A percentile compares a stretch with the other conserved stretches of the same genome.
Conservation (phyloP, 108 stramenopile species). For the Chaetoceros muelleri region DNA sequence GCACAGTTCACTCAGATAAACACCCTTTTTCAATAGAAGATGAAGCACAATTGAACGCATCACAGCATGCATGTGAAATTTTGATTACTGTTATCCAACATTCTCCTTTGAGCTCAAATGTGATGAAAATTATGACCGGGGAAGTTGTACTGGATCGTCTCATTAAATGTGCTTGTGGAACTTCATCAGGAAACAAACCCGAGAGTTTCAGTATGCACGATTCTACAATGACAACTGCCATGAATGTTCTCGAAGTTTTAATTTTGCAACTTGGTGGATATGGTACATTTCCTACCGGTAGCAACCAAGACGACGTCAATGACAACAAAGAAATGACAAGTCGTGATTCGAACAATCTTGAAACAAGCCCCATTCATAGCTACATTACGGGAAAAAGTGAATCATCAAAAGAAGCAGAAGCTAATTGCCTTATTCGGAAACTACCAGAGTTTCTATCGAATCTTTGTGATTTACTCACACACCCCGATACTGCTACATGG, state of each 20-base stretch:
- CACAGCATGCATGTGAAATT: constrained; percentile 73
- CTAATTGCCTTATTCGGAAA: constrained; percentile 38
- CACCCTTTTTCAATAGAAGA: constrained; percentile 24
- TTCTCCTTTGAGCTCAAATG: constrained; percentile 52
- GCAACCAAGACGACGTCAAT: constrained; percentile 5
- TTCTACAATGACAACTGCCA: constrained; percentile 56
- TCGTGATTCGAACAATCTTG: neutral
- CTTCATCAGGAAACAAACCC: constrained; percentile 1
- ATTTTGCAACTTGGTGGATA: constrained; percentile 83
- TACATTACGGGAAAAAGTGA: constrained; percentile 2
- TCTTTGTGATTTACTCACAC: constrained; percentile 29
- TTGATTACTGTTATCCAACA: constrained; percentile 79
- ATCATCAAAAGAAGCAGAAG: constrained; percentile 20
- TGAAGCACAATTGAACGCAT: constrained; percentile 15
- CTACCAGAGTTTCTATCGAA: constrained; percentile 35
- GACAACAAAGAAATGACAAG: neutral
- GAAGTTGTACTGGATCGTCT: constrained; percentile 44
- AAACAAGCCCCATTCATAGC: neutral
- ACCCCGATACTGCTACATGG: constrained; percentile 50
- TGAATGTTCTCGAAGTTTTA: constrained; percentile 77
- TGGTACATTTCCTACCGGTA: constrained; percentile 36
- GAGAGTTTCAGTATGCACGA: constrained; percentile 46
- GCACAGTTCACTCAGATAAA: constrained; percentile 5
- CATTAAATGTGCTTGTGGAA: constrained; percentile 20
- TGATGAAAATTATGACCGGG: constrained; percentile 41